These are phyloP conservation scores for Hapsidospora chrysogenum DNA, from an alignment of 495 filamentous ascomycete species.

Conservation along the genomic window DNA sequence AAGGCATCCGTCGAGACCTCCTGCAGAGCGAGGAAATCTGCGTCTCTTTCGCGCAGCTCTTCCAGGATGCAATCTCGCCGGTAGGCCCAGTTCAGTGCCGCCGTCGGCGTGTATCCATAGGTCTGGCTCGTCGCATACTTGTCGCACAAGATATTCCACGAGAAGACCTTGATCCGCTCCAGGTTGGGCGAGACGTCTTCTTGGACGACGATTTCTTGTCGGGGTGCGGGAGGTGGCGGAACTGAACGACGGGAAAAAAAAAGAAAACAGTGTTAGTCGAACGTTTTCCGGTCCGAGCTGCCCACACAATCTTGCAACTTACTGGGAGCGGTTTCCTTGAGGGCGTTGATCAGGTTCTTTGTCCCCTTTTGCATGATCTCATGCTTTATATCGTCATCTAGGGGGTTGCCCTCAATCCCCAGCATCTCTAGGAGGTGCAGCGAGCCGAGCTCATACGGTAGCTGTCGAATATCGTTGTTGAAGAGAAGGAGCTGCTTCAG, in stretches of 20 bases:
- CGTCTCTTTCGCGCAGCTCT: slow-evolving; percentile 62
- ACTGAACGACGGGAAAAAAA: slow-evolving; percentile 20
- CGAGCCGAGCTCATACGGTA: slow-evolving; percentile 78
- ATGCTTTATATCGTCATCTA: slow-evolving; percentile 53
- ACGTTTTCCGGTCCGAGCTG: too few relatives aligned
- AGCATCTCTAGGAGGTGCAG: slow-evolving; percentile 74
- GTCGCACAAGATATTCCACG: slow-evolving; percentile 91
- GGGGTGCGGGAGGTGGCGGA: slow-evolving; percentile 45
- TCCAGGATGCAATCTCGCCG: slow-evolving; percentile 63
- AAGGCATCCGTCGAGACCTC: slow-evolving; percentile 84
- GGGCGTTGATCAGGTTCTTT: slow-evolving; percentile 59
- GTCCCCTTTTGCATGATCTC: slow-evolving; percentile 76
- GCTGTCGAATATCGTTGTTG: slow-evolving; percentile 67
- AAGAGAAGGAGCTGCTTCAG: slow-evolving; percentile 66
- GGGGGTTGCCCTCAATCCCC: slow-evolving; percentile 81
- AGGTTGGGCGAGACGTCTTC: slow-evolving; percentile 28
- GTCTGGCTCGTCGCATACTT: slow-evolving; percentile 65
- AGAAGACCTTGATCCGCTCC: slow-evolving; percentile 56
- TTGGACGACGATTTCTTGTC: slow-evolving; percentile 28
- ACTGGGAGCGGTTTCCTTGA: slow-evolving; percentile 76
- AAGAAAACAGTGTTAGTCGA: slow-evolving; percentile 7
- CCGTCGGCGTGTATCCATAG: slow-evolving; percentile 78
- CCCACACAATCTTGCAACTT: slow-evolving; percentile 23
- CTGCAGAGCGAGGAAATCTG: slow-evolving; percentile 84
- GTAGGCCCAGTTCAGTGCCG: slow-evolving; percentile 69